Conservation (phyloP, 2,329 filamentous ascomycete species). For the Phaeosphaeriaceae sp. region DNA sequence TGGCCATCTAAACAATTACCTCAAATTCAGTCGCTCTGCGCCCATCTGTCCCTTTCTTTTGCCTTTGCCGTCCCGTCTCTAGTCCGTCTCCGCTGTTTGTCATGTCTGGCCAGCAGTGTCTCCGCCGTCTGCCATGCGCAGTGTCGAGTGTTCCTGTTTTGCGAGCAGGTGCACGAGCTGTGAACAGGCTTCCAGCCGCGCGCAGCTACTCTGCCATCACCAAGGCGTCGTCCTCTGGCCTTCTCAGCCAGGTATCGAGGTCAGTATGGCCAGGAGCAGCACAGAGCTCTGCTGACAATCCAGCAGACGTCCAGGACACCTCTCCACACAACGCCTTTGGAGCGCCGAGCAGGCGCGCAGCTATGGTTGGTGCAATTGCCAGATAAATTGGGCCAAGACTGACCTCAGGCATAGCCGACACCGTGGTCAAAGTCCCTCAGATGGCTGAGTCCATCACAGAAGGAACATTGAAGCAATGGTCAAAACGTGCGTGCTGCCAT, state of each 20-base stretch:
- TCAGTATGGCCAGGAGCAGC: slow-evolving; percentile 22
- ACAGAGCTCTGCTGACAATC: slow-evolving; percentile 17
- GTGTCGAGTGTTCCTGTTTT: slow-evolving; percentile 40
- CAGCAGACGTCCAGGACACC: slow-evolving; percentile 37
- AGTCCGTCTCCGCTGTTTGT: slow-evolving; percentile 9
- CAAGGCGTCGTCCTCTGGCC: slow-evolving; percentile 41
- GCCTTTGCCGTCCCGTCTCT: slow-evolving; percentile 7
- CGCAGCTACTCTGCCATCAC: slow-evolving; percentile 46
- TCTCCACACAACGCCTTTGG: slow-evolving; percentile 33
- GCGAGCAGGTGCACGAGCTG: slow-evolving; percentile 37
- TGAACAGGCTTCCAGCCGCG: slow-evolving; percentile 27
- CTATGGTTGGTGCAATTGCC: slow-evolving; percentile 36
- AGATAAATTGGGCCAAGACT: neutral
- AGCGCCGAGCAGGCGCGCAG: slow-evolving; percentile 41
- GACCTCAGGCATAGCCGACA: slow-evolving; percentile 65
- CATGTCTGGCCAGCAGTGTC: slow-evolving; percentile 49
- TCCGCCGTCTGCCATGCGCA: slow-evolving; percentile 42
- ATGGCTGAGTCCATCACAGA: slow-evolving; percentile 99
- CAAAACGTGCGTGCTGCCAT: slow-evolving; percentile 65
- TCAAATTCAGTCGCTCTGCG: slow-evolving; percentile 21
- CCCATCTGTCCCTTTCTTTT: slow-evolving; percentile 18
- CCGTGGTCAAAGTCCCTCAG: slow-evolving; percentile 88
- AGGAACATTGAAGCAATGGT: slow-evolving; percentile 94
- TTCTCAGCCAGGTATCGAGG: slow-evolving; percentile 40
- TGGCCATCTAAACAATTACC: slow-evolving; percentile 35